A percentile compares a stretch with the other conserved stretches of the same genome.
These are phyloP conservation scores for Annona squamosa DNA, from an alignment of 164 flowering plant genomes.

Conservation along the genomic window DNA sequence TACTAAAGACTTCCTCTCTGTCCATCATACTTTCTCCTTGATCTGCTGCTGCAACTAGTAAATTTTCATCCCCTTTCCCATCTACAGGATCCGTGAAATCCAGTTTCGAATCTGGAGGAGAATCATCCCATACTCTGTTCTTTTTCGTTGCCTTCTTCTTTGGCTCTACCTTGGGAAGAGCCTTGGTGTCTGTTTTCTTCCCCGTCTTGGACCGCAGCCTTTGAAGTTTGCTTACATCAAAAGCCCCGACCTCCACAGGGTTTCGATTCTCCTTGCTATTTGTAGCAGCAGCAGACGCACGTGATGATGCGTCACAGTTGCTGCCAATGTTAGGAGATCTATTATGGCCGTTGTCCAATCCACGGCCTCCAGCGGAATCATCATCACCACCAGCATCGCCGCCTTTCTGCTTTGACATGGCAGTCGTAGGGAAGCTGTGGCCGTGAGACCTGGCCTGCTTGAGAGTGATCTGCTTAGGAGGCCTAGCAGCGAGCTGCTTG, in stretches of 20 bases:
- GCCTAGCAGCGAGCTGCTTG: slow-evolving; percentile 42
- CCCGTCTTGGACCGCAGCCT: slow-evolving; percentile 56
- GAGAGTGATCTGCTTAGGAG: slow-evolving; percentile 23
- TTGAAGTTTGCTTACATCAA: slow-evolving; percentile 85
- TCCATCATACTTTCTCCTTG: slow-evolving; percentile 97
- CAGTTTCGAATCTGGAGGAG: slow-evolving; percentile 56
- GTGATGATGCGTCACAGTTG: slow-evolving; percentile 22
- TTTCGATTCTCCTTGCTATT: slow-evolving; percentile 52
- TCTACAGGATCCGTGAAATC: slow-evolving; percentile 78
- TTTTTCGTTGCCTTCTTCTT: slow-evolving; percentile 74
- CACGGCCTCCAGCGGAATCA: slow-evolving; percentile 29
- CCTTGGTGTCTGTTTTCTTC: slow-evolving; percentile 67
- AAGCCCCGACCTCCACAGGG: slow-evolving; percentile 53
- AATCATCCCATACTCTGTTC: slow-evolving; percentile 90
- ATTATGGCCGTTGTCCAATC: slow-evolving; percentile 42
- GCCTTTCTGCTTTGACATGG: slow-evolving; percentile 25
- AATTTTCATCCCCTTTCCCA: slow-evolving; percentile 51
- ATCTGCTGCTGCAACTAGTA: slow-evolving; percentile 40
- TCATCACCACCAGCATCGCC: slow-evolving; percentile 53
- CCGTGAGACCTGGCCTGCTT: slow-evolving; percentile 35
- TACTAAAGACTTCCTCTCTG: slow-evolving; percentile 69
- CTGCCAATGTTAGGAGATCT: slow-evolving; percentile 23
- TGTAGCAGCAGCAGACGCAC: slow-evolving; percentile 23
- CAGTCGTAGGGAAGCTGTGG: slow-evolving; percentile 14
- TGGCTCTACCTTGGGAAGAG: slow-evolving; percentile 49